Evolutionary conservation across 73 alveolate species (phyloP), one percentile per base, ranked within the genome.

Genomic region (Paramecium sexaurelia): DNA sequence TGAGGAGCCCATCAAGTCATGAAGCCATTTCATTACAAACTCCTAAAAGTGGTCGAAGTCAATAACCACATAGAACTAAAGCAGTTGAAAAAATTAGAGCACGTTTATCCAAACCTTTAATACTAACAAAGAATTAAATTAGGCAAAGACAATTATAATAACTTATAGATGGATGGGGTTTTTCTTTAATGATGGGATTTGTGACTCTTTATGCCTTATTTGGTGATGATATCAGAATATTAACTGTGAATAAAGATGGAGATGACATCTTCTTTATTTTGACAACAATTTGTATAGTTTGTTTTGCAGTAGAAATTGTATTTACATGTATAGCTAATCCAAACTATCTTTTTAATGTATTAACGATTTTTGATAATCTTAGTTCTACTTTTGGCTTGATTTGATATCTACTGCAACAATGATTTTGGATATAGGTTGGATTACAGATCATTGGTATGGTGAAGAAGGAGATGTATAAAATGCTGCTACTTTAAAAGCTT

Each of bases 121-220:
- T 51, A 2, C 32, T 39, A 17, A 43, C 24, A 3, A 22, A 22
- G 27, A 8, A 33, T 33, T 17, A 78, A 51, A 4, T 51, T 15
- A 51, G 32, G 5, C 15, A 51, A 51, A 41, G 47, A 22, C 19
- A 36, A 71, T 29, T 37, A 7, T 33, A 19, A 35, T 13, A 71
- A 71, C 35, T 71, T 19, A 43, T 78, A 17, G 90, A 78, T 41
- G 55, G 90, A 10, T 19, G 41, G 39, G 39, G 61, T 41, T 93
- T 57, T 33, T 55, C 95, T 11, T 55, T 88, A 5, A 71, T 92
- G 69, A 94, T 96, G 98, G 94, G 96, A 8, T 13, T 92, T 20
- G 87, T 96, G 2, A 96, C 99, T 13, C 29, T 96, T 1, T 96
- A 96, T 85, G 99, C 99, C 1, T 84, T 96, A 22, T 96, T 95